Evolutionary conservation across 139 green algal genomes (phyloP).

Genomic region (Coelastrella sp.): DNA sequence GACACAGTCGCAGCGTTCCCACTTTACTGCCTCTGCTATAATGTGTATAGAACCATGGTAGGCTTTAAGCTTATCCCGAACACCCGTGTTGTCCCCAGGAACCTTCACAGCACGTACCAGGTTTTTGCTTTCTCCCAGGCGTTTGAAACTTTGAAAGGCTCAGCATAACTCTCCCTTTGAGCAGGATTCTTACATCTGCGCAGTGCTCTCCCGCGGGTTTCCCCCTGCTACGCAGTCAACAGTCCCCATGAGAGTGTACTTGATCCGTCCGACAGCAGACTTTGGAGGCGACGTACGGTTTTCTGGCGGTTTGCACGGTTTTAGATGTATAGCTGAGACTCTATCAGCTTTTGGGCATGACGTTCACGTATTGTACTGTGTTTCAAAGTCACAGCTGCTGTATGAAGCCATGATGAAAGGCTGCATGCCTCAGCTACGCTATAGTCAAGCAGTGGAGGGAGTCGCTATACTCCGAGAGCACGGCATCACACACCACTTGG

Average conservation of each 20-base stretch:
- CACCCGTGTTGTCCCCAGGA: too few species aligned
- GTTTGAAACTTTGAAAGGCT: too few species aligned
- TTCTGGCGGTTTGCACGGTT: conserved; percentile 38
- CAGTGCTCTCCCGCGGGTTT: neutral
- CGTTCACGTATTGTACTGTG: conserved; percentile 32
- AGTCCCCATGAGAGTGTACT: neutral
- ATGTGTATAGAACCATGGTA: neutral
- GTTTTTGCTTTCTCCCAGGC: too few species aligned
- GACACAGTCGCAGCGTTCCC: neutral
- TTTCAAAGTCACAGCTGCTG: neutral
- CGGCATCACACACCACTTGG: conserved; percentile 2
- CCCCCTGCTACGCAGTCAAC: neutral
- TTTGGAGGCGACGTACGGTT: neutral
- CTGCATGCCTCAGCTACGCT: neutral
- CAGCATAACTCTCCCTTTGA: too few species aligned
- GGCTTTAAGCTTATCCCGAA: too few species aligned
- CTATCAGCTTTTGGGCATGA: conserved; percentile 13
- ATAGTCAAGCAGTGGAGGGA: conserved; percentile 23
- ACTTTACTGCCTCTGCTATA: neutral
- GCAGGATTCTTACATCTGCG: too few species aligned
- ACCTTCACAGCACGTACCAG: too few species aligned
- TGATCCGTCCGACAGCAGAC: neutral
- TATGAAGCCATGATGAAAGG: conserved; percentile 4
- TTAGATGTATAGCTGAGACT: conserved; percentile 8
- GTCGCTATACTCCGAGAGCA: neutral